Conservation (phyloP, 257 asterid species). For the Nicotiana tomentosiformis region DNA sequence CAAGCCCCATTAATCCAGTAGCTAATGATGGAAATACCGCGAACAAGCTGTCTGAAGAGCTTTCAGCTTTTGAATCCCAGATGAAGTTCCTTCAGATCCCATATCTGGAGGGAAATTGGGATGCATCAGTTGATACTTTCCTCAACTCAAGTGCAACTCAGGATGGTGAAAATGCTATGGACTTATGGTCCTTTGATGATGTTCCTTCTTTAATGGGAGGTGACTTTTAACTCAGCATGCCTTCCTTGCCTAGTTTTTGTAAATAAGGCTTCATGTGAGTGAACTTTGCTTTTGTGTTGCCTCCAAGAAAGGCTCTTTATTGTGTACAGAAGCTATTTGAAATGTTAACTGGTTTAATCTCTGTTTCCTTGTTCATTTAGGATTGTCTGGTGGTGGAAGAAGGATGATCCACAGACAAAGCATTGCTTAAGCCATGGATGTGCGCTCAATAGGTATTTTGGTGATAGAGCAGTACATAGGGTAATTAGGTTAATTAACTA, state of each 20-base stretch:
- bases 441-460: constrained; percentile 16
- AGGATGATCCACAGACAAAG: constrained; percentile 24
- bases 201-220: constrained; percentile 49
- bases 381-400: background rate
- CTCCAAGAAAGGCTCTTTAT: constrained; percentile 17
- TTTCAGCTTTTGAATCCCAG: constrained; percentile 49
- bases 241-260: constrained; percentile 27
- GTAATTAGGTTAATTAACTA: constrained; percentile 30
- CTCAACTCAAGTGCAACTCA: constrained; percentile 53
- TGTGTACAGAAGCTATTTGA: background rate
- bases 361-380: background rate
- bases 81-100: constrained; percentile 62
- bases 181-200: constrained; percentile 78
- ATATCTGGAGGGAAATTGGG: constrained; percentile 63
- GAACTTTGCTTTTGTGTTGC: background rate
- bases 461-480: constrained; percentile 26
- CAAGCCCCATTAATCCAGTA: constrained; percentile 20
- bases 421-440: constrained; percentile 63
- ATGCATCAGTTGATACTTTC: constrained; percentile 62
- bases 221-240: constrained; percentile 33
- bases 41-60: constrained; percentile 34
- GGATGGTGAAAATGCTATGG: constrained; percentile 50
- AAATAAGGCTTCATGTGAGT: constrained; percentile 81
- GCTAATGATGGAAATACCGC: constrained; percentile 20
- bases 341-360: background rate